phyloP scores from a whole-genome alignment of 768 basidiomycete genomes.

The Astraeus odoratus region DNA sequence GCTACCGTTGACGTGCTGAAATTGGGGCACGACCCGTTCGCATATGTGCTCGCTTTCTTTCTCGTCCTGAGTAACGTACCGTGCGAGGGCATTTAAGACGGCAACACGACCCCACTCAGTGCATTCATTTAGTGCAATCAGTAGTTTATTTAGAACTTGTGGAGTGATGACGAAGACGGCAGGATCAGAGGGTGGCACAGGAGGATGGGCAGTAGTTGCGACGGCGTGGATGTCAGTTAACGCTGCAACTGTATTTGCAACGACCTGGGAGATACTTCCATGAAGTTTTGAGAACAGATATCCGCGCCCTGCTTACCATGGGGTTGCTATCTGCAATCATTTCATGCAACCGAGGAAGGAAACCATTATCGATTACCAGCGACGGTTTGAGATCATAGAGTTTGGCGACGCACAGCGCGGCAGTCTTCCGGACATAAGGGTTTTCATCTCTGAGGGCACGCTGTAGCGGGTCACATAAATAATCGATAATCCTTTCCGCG shows the following conservation, averaged over 20 bases:
- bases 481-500: conserved; percentile 99
- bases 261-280: conserved; percentile 55
- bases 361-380: conserved; percentile 91
- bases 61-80: conserved; percentile 79
- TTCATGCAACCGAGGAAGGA: conserved; percentile 80
- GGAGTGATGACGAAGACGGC: conserved; percentile 81
- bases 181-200: conserved; percentile 48
- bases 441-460: conserved; percentile 92
- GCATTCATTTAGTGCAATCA: conserved; percentile 95
- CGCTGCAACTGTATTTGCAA: conserved; percentile 93
- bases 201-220: conserved; percentile 45
- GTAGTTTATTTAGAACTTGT: conserved; percentile 75
- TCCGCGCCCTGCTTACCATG: conserved; percentile 58
- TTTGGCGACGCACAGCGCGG: conserved; percentile 94
- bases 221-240: conserved; percentile 86
- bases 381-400: conserved; percentile 96
- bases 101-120: conserved; percentile 99
- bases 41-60: conserved; percentile 99
- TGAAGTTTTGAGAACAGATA: not conserved
- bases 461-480: conserved; percentile 91
- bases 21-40: conserved; percentile 96
- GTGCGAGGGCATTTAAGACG: conserved; percentile 77
- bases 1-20: conserved; percentile 94
- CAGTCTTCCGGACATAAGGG: conserved; percentile 97
- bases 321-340: conserved; percentile 96